phyloP scores from a whole-genome alignment of 2,329 filamentous ascomycete genomes.

The Colletotrichum lindemuthianum region DNA sequence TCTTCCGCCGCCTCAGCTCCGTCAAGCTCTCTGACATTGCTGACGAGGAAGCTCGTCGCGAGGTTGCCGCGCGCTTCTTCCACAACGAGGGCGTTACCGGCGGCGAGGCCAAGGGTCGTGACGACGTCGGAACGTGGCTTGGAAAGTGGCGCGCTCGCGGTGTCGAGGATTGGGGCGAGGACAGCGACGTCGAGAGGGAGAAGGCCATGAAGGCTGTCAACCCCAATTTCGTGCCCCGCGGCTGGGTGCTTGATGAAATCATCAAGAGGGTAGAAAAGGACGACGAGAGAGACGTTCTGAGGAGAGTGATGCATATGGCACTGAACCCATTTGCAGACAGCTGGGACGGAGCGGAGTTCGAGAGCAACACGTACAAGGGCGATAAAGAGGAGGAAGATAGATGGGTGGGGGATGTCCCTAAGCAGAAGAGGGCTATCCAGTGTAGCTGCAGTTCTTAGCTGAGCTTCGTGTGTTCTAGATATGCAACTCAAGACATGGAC shows the following conservation, averaged over 20 bases:
- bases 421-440: constrained; percentile 81
- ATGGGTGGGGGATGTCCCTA: constrained; percentile 88
- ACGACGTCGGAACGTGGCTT: constrained; percentile 81
- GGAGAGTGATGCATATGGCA: constrained; percentile 83
- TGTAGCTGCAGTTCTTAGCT: constrained; percentile 90
- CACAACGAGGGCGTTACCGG: constrained; percentile 76
- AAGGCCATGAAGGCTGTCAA: constrained; percentile 86
- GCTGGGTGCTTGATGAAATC: constrained; percentile 93
- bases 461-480: background rate
- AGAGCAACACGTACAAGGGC: constrained; percentile 61
- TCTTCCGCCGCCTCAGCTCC: constrained; percentile 82
- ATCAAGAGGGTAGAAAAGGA: constrained; percentile 89
- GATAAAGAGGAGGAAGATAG: constrained; percentile 80
- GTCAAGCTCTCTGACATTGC: constrained; percentile 71
- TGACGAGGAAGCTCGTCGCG: constrained; percentile 70
- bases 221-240: constrained; percentile 89
- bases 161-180: constrained; percentile 78
- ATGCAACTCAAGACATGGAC: too few species aligned
- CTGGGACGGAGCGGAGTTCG: constrained; percentile 67
- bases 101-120: constrained; percentile 71
- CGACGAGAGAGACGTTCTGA: constrained; percentile 81
- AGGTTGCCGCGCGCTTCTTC: constrained; percentile 81
- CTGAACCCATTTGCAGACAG: constrained; percentile 84
- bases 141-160: constrained; percentile 79
- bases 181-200: constrained; percentile 70